These are phyloP conservation scores for Carex pumila DNA, from an alignment of 176 grass and related monocot species.

Conservation along the genomic window DNA sequence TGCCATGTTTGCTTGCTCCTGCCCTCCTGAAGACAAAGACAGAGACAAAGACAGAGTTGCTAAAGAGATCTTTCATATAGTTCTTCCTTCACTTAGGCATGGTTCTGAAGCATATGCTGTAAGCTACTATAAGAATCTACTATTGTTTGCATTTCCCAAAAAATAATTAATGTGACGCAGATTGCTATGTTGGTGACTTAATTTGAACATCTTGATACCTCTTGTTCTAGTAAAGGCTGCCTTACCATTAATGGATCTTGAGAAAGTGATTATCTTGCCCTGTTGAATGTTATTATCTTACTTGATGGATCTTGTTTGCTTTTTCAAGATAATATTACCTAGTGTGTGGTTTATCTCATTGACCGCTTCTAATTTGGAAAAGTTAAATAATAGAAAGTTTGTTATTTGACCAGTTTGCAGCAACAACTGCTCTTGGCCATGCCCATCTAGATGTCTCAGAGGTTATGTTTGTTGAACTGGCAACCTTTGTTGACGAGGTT, in stretches of 20 bases:
- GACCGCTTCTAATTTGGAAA: not conserved
- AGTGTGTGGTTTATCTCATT: not conserved
- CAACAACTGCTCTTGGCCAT: conserved; percentile 84
- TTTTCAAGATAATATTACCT: not conserved
- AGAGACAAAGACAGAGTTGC: conserved; percentile 38
- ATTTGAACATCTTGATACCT: not conserved
- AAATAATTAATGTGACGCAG: not conserved
- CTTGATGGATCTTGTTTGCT: not conserved
- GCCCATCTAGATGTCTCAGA: conserved; percentile 87
- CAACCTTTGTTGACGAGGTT: conserved; percentile 76
- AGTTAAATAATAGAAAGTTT: not conserved
- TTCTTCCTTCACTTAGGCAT: conserved; percentile 86
- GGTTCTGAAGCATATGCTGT: conserved; percentile 91
- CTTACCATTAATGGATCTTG: not conserved
- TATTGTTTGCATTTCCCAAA: conserved; percentile 16
- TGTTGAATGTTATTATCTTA: not conserved
- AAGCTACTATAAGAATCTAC: conserved; percentile 32
- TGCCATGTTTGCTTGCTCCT: conserved; percentile 93
- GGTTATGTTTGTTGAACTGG: conserved; percentile 87
- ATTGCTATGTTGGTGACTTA: not conserved
- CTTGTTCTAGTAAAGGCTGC: not conserved
- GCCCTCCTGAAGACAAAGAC: conserved; percentile 63
- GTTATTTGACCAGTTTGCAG: conserved; percentile 58
- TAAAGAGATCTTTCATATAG: conserved; percentile 90
- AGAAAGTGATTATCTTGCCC: conserved; percentile 1